These are phyloP conservation scores for Fusarium globosum DNA, from an alignment of 2,329 filamentous ascomycete species.

Conservation along the genomic window DNA sequence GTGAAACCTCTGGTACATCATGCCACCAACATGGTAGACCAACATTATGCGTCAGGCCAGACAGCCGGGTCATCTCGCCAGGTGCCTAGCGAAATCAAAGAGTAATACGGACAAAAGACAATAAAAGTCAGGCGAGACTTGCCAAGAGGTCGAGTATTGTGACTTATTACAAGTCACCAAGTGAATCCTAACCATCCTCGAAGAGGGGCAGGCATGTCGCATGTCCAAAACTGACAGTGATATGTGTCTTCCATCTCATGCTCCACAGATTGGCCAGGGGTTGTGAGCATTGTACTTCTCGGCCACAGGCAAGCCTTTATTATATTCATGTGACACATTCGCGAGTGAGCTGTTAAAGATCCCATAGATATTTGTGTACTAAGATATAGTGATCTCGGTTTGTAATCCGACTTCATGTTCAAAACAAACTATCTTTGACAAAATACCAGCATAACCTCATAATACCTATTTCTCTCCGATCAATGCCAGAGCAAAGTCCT, in stretches of 20 bases:
- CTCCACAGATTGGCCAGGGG: neutral
- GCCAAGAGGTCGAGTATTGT: no score
- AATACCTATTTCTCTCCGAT: constrained; percentile 46
- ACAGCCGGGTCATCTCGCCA: neutral
- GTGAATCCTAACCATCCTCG: no score
- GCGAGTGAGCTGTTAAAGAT: no score
- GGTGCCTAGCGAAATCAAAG: rapidly evolving
- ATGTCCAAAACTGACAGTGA: no score
- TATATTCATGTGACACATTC: neutral
- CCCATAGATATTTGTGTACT: no score
- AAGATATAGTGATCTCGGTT: no score
- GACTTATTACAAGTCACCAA: no score
- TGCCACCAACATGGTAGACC: neutral
- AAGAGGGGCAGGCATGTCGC: no score
- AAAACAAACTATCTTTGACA: rapidly evolving
- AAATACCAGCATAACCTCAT: no score
- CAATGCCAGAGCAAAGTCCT: constrained; percentile 45
- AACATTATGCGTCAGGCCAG: no score
- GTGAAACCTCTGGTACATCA: neutral
- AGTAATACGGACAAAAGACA: neutral
- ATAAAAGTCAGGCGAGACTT: neutral
- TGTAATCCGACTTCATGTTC: rapidly evolving
- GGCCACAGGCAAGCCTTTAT: rapidly evolving
- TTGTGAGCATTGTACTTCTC: neutral
- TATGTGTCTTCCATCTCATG: no score